Conservation (phyloP, 768 basidiomycete genomes). For the Omphalotus guepiniiformis region DNA sequence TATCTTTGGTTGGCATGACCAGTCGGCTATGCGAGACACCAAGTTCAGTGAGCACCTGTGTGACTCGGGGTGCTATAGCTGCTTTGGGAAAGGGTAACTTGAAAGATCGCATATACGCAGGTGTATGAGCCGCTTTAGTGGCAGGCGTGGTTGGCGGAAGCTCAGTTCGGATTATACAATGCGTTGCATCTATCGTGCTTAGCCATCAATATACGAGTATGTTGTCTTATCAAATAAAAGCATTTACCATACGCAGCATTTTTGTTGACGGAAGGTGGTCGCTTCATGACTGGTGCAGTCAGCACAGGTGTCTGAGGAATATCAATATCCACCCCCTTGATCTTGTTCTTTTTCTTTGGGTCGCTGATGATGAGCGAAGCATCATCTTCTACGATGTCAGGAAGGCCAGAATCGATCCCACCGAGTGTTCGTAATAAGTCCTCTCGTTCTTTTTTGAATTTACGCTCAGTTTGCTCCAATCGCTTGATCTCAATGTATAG, state of each 20-base stretch:
- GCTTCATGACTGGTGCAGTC: conserved; percentile 32
- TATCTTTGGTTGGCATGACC: conserved; percentile 92
- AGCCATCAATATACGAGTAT: no score
- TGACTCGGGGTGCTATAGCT: conserved; percentile 68
- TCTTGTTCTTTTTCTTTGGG: conserved; percentile 58
- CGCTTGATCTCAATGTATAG: conserved; percentile 91
- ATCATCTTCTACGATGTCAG: conserved; percentile 71
- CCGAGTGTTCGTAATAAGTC: conserved; percentile 79
- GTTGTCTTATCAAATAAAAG: no score
- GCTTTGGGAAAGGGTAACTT: conserved; percentile 81
- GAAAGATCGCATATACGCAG: conserved; percentile 81
- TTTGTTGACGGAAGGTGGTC: conserved; percentile 44
- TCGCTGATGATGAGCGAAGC: conserved; percentile 44
- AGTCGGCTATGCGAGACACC: conserved; percentile 69
- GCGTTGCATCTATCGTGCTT: conserved; percentile 53
- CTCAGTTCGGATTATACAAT: conserved; percentile 74
- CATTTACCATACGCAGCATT: conserved; percentile 55
- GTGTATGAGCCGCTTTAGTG: conserved; percentile 74
- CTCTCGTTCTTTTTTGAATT: conserved; percentile 85
- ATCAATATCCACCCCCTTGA: conserved; percentile 34
- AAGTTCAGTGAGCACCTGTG: conserved; percentile 72
- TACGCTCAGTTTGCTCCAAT: conserved; percentile 89
- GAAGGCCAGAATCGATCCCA: conserved; percentile 84
- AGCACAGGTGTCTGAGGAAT: conserved; percentile 47
- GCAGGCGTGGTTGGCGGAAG: conserved; percentile 45